Evolutionary conservation across 2,329 filamentous ascomycete species (phyloP).

Genomic region (Talaromyces sp.): DNA sequence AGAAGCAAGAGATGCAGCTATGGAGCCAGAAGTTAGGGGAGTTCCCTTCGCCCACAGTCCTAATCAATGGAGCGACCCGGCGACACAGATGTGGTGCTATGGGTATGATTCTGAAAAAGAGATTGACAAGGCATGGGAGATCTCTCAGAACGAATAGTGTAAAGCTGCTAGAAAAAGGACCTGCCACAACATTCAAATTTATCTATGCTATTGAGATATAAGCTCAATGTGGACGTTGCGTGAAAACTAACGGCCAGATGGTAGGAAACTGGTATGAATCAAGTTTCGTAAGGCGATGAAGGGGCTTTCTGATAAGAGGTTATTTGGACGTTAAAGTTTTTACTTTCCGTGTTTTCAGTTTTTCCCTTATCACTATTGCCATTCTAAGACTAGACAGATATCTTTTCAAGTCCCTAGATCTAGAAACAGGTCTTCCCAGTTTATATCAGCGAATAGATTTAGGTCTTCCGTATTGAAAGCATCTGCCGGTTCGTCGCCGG

Average conservation of each 20-base stretch:
- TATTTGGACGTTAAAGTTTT: background rate
- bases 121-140: conserved; percentile 26
- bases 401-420: background rate
- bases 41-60: conserved; percentile 33
- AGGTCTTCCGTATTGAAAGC: background rate
- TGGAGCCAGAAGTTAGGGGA: conserved; percentile 37
- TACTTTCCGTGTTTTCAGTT: no score
- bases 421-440: conserved; percentile 5
- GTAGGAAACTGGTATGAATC: background rate
- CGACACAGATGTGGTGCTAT: conserved; percentile 45
- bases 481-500: background rate
- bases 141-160: background rate
- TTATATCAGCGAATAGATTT: conserved; percentile 3
- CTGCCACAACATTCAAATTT: background rate
- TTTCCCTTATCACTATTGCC: background rate
- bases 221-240: no score
- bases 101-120: conserved; percentile 43
- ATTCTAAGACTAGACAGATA: background rate
- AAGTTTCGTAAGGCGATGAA: background rate
- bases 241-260: no score
- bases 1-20: conserved; percentile 37
- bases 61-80: conserved; percentile 47
- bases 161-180: background rate
- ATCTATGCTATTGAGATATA: no score
- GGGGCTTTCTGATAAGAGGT: background rate